Percentiles rank a stretch among this genome's conserved stretches.
phyloP scores from a whole-genome alignment of 2,329 filamentous ascomycete genomes.

The Escovopsis sp. region DNA sequence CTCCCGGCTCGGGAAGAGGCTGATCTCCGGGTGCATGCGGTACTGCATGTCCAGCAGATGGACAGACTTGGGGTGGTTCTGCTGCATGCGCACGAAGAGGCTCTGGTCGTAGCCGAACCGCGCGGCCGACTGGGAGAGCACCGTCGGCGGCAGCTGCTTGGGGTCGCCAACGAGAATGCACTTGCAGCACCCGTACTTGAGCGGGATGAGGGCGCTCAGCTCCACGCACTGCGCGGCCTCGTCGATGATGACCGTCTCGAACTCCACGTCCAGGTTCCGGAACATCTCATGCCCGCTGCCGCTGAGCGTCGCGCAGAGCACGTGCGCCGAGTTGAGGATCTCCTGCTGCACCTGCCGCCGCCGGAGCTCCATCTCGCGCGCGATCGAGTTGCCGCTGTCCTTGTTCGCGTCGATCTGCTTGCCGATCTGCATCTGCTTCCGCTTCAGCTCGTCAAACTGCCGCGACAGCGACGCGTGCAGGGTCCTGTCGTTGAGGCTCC shows the following conservation, averaged over 20 bases:
- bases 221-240: slow-evolving; percentile 98
- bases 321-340: slow-evolving; percentile 78
- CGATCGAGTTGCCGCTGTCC: slow-evolving; percentile 67
- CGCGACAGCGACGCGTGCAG: slow-evolving; percentile 47
- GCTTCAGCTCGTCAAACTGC: slow-evolving; percentile 64
- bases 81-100: slow-evolving; percentile 96
- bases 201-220: slow-evolving; percentile 84
- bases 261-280: slow-evolving; percentile 83
- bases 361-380: slow-evolving; percentile 74
- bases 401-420: slow-evolving; percentile 76
- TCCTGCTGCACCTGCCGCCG: slow-evolving; percentile 77
- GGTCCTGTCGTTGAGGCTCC: slow-evolving; percentile 35
- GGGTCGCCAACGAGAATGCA: slow-evolving; percentile 96
- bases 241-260: slow-evolving; percentile 96
- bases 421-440: slow-evolving; percentile 58
- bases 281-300: slow-evolving; percentile 97
- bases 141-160: slow-evolving; percentile 90
- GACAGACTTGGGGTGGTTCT: slow-evolving; percentile 73
- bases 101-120: slow-evolving; percentile 94
- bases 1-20: slow-evolving; percentile 70
- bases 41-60: slow-evolving; percentile 97
- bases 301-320: slow-evolving; percentile 88
- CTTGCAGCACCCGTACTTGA: slow-evolving; percentile 95
- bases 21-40: slow-evolving; percentile 98
- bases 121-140: slow-evolving; percentile 84